These are phyloP conservation scores for Zychaea mexicana DNA, from an alignment of 371 early-diverging fungal species.

Conservation along the genomic window DNA sequence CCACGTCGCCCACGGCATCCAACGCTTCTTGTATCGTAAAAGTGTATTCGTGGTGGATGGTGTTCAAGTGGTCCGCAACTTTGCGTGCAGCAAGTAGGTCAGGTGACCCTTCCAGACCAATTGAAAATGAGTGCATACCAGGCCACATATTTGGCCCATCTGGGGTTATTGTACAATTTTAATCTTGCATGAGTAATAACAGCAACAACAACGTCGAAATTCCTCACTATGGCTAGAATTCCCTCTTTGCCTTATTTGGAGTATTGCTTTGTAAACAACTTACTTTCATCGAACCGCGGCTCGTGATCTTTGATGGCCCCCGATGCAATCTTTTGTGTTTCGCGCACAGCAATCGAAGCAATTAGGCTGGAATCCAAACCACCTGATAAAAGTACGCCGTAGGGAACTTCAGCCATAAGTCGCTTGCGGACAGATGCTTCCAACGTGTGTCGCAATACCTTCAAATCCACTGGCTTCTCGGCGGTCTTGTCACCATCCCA, in stretches of 20 bases:
- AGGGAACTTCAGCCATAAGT: constrained; percentile 96
- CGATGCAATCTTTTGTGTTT: constrained; percentile 64
- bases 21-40: constrained; percentile 95
- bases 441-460: constrained; percentile 74
- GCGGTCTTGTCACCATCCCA: constrained; percentile 64
- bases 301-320: constrained; percentile 35
- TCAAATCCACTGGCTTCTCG: constrained; percentile 61
- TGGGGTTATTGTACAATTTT: constrained; percentile 7
- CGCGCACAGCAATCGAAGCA: constrained; percentile 89
- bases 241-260: too few species aligned
- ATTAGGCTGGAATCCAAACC: constrained; percentile 95
- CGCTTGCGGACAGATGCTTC: constrained; percentile 91
- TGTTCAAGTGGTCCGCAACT: constrained; percentile 87
- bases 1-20: constrained; percentile 93
- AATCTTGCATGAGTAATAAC: background rate
- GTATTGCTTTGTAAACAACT: too few species aligned
- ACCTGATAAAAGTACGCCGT: constrained; percentile 93
- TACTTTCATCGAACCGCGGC: constrained; percentile 75
- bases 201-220: too few species aligned
- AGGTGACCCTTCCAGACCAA: constrained; percentile 94
- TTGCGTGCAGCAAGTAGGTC: constrained; percentile 90
- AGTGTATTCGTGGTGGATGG: constrained; percentile 93
- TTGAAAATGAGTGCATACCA: constrained; percentile 92
- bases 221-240: constrained; percentile 7
- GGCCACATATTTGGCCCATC: constrained; percentile 74